phyloP scores from a whole-genome alignment of 108 stramenopile genomes.

The Fragilaria crotonensis region DNA sequence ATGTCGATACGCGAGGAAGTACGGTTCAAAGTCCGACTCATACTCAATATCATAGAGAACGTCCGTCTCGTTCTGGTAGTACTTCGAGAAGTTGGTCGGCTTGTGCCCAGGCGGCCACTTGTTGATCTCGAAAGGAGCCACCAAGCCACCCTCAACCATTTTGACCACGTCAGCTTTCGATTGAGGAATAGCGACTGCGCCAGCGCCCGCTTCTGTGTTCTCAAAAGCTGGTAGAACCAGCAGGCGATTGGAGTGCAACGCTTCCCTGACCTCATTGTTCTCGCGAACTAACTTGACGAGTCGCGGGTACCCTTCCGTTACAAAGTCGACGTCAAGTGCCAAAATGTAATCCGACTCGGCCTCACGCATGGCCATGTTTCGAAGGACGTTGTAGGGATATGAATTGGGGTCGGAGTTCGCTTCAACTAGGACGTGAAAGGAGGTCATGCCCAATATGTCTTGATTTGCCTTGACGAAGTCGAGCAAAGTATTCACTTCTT shows the following conservation, averaged over 20 bases:
- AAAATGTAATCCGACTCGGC: slow-evolving; percentile 7
- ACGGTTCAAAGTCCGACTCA: slow-evolving; percentile 4
- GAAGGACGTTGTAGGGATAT: slow-evolving; percentile 10
- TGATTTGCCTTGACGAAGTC: not conserved
- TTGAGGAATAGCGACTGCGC: not conserved
- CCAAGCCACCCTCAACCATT: not conserved
- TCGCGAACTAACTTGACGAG: not conserved
- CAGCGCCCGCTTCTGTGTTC: not conserved
- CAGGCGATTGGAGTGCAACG: not conserved
- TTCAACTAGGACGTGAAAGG: not conserved
- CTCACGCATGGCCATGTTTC: slow-evolving; percentile 4
- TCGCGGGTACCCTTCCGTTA: not conserved
- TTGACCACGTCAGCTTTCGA: not conserved
- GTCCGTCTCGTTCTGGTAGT: not conserved
- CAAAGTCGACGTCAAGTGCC: slow-evolving; percentile 13
- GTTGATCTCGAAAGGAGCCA: slow-evolving; percentile 1
- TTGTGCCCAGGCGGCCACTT: not conserved
- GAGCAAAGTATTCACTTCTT: not conserved
- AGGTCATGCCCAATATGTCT: not conserved
- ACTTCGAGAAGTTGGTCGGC: slow-evolving; percentile 2
- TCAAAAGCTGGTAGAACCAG: slow-evolving; percentile 4
- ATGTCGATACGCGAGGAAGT: not conserved
- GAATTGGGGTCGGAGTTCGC: not conserved
- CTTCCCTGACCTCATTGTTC: too few species aligned
- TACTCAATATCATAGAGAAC: slow-evolving; percentile 1